phyloP scores from a whole-genome alignment of 495 filamentous ascomycete species.

The Penicillium alfredii region DNA sequence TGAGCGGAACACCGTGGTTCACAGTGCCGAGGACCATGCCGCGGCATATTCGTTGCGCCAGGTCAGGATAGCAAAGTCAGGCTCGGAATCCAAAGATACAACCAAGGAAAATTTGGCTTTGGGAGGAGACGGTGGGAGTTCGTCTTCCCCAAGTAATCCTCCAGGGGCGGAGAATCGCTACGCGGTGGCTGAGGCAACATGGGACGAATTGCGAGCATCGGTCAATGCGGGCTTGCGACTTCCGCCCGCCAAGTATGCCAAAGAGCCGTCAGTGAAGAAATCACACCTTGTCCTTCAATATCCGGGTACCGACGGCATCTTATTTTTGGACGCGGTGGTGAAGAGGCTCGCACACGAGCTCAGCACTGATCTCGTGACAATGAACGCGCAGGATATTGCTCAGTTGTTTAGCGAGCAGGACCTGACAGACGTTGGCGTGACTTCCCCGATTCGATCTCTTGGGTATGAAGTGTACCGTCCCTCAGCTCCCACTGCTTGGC shows the following conservation, averaged over 20 bases:
- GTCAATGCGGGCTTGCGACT: slow-evolving; percentile 37
- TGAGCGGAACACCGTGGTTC: slow-evolving; percentile 30
- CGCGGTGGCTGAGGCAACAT: slow-evolving; percentile 30
- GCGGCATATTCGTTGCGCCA: slow-evolving; percentile 16
- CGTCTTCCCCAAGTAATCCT: slow-evolving; percentile 10
- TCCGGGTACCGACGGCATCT: slow-evolving; percentile 51
- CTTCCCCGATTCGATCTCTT: slow-evolving; percentile 47
- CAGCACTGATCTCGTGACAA: slow-evolving; percentile 66
- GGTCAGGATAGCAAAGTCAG: slow-evolving; percentile 22
- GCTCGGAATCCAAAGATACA: slow-evolving; percentile 8
- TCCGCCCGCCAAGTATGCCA: slow-evolving; percentile 36
- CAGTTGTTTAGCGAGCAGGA: slow-evolving; percentile 72
- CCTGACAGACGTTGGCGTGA: slow-evolving; percentile 33
- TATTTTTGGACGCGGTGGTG: slow-evolving; percentile 54
- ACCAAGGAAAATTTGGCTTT: slow-evolving; percentile 7
- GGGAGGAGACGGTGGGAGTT: slow-evolving; percentile 21
- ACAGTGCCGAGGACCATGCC: slow-evolving; percentile 5
- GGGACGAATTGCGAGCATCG: slow-evolving; percentile 38
- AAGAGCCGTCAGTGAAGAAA: slow-evolving; percentile 50
- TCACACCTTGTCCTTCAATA: slow-evolving; percentile 62
- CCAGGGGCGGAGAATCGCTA: slow-evolving; percentile 25
- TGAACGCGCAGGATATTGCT: slow-evolving; percentile 77
- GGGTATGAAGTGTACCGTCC: slow-evolving; percentile 57
- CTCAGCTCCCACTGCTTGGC: slow-evolving; percentile 20
- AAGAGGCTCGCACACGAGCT: slow-evolving; percentile 52